These are phyloP conservation scores for Boletus sp. DNA, from an alignment of 768 basidiomycete genomes.

Conservation along the genomic window DNA sequence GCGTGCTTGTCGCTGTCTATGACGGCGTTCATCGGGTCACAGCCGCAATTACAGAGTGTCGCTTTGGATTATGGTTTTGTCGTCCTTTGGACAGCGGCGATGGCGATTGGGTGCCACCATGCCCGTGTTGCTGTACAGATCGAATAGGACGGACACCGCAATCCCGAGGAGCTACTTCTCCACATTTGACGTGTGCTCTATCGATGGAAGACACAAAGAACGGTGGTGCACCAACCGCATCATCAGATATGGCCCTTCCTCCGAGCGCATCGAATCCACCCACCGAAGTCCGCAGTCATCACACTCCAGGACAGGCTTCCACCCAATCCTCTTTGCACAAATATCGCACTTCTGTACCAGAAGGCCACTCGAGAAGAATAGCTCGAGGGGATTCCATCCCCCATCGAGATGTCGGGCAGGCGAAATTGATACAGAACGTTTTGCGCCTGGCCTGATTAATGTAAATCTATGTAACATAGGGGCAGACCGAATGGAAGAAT, in stretches of 20 bases:
- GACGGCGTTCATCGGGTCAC: conserved; percentile 26
- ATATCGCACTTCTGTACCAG: conserved; percentile 78
- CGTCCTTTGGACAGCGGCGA: conserved; percentile 30
- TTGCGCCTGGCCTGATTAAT: conserved; percentile 75
- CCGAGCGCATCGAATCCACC: conserved; percentile 20
- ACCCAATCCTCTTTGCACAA: conserved; percentile 78
- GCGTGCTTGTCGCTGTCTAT: conserved; percentile 17
- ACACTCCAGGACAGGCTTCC: conserved; percentile 84
- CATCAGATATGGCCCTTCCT: conserved; percentile 17
- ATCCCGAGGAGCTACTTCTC: conserved; percentile 76
- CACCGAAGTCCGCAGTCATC: conserved; percentile 85
- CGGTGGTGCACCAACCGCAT: conserved; percentile 5
- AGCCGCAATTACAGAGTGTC: conserved; percentile 22
- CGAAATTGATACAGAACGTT: conserved; percentile 41
- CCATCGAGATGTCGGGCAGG: conserved; percentile 31
- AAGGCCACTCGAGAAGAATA: conserved; percentile 73
- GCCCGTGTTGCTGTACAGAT: conserved; percentile 27
- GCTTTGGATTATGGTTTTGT: conserved; percentile 27
- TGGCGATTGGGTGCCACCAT: conserved; percentile 16
- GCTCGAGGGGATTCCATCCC: conserved; percentile 75
- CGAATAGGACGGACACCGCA: conserved; percentile 59
- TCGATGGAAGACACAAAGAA: conserved; percentile 14
- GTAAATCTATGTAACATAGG: conserved; percentile 83
- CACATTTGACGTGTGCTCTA: conserved; percentile 86
- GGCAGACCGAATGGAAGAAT: conserved; percentile 60